Conservation (phyloP, 2,329 filamentous ascomycete species). For the Aspergillus clavatus region DNA sequence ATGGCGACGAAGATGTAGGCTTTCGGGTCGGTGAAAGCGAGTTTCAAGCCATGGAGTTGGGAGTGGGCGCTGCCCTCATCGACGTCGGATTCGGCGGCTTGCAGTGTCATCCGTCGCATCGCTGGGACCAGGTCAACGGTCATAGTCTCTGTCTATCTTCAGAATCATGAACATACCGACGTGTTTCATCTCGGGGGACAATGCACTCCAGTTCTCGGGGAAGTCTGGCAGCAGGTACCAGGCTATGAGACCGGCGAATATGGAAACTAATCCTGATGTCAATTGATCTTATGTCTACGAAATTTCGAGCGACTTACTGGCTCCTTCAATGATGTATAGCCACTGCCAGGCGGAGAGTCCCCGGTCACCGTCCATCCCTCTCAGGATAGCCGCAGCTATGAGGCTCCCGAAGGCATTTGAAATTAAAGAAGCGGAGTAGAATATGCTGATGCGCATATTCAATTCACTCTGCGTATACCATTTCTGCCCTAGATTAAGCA, state of each 20-base stretch:
- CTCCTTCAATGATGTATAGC: conserved; percentile 41
- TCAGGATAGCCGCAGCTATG: conserved; percentile 50
- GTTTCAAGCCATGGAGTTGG: conserved; percentile 47
- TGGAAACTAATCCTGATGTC: no score
- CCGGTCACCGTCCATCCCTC: conserved; percentile 33
- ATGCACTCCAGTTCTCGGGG: conserved; percentile 43
- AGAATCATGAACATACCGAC: conserved; percentile 21
- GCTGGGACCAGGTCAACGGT: conserved; percentile 23
- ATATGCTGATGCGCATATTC: conserved; percentile 47
- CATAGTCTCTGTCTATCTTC: background rate
- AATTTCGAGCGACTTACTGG: conserved; percentile 17
- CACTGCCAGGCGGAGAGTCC: conserved; percentile 40
- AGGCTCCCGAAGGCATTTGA: conserved; percentile 50
- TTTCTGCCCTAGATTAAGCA: conserved; percentile 18
- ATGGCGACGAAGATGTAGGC: conserved; percentile 43
- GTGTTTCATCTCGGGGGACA: conserved; percentile 42
- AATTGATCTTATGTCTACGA: no score
- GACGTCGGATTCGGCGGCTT: conserved; percentile 46
- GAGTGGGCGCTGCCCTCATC: conserved; percentile 46
- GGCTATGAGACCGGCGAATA: conserved; percentile 31
- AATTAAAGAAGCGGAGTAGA: conserved; percentile 49
- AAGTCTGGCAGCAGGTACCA: conserved; percentile 39
- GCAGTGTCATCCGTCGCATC: conserved; percentile 46
- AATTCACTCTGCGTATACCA: conserved; percentile 54
- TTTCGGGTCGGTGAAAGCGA: conserved; percentile 50